These are phyloP conservation scores for Hirsutella minnesotensis DNA, from an alignment of 2,329 filamentous ascomycete species.

Conservation along the genomic window DNA sequence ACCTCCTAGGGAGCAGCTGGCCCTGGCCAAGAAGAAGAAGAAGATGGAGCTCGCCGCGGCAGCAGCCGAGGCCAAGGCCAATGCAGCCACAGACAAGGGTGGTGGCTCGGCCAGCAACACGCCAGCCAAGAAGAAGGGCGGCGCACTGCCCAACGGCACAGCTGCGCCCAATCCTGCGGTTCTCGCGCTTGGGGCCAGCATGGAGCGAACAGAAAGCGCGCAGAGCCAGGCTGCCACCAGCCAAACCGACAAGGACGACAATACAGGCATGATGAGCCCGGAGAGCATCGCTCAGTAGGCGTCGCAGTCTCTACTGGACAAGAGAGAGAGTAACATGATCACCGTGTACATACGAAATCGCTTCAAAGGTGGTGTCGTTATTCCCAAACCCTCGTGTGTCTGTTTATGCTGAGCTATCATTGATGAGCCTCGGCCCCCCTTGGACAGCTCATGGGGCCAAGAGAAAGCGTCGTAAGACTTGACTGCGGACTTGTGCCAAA, in stretches of 20 bases:
- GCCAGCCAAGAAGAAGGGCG: conserved; percentile 42
- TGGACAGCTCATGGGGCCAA: too few relatives aligned
- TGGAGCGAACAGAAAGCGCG: conserved; percentile 47
- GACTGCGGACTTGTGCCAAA: background rate
- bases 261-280: conserved; percentile 72
- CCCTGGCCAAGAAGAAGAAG: conserved; percentile 79
- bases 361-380: background rate
- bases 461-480: too few relatives aligned
- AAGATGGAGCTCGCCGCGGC: conserved; percentile 50
- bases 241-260: conserved; percentile 56
- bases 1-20: conserved; percentile 70
- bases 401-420: too few relatives aligned
- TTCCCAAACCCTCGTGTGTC: too few relatives aligned
- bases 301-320: background rate
- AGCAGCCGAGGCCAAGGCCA: conserved; percentile 35
- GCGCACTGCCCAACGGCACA: conserved; percentile 22
- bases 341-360: conserved; percentile 1
- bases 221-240: conserved; percentile 47
- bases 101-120: conserved; percentile 24
- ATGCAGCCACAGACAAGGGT: conserved; percentile 21
- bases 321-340: background rate
- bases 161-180: conserved; percentile 25
- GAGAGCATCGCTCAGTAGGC: conserved; percentile 52
- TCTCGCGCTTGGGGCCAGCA: conserved; percentile 31
- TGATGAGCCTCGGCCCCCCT: too few relatives aligned